Evolutionary conservation across 2,329 filamentous ascomycete species (phyloP), one percentile per base, ranked within the genome.

Genomic region (Eurotiales sp.): DNA sequence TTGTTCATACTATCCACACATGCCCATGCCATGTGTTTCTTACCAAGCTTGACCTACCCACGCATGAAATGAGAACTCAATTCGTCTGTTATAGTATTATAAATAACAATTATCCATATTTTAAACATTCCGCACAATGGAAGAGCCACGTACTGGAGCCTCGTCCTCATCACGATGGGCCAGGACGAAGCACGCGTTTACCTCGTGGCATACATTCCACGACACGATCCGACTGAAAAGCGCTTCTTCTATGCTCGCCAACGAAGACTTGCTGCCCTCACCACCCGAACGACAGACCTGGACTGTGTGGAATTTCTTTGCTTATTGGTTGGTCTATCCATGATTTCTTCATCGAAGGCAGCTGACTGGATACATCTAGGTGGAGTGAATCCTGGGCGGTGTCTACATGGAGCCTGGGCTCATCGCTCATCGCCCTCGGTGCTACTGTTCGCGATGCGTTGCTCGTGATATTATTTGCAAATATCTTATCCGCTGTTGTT

Each of bases 341-440:
- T 42, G 4, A 17, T 21, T 21, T 19, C 34, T 36, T 14, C 36
- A 12, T 23, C 15, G 8, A 11, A 17, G 22, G 3, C 11, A 17
- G 19, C 36, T 52, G 29, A 39, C 27, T 19, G 14, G 4, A 51
- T 14, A 27, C 12, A 15, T 32, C 23, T 8, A 59, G 57, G 57
- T 61, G 59, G 59, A 59, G 57, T 46, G 58, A 61, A 34, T 58
- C 57, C 15, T 61, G 59, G 59, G 55, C 54, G 17, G 55, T 61
- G 22, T 53, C 57, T 25, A 59, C 59, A 5, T 60, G 59, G 59
- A 56, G 56, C 19, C 49, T 61, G 15, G 59, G 59, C 21, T 54
- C 59, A 3, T 52, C 59, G 7, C 25, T 61, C 14, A 59, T 61
- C 15, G 56, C 59, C 0, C 50, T 61, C 10, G 59, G 59, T 7